These are phyloP conservation scores for Diaporthe destruens DNA, from an alignment of 2,329 filamentous ascomycete genomes.

Conservation along the genomic window DNA sequence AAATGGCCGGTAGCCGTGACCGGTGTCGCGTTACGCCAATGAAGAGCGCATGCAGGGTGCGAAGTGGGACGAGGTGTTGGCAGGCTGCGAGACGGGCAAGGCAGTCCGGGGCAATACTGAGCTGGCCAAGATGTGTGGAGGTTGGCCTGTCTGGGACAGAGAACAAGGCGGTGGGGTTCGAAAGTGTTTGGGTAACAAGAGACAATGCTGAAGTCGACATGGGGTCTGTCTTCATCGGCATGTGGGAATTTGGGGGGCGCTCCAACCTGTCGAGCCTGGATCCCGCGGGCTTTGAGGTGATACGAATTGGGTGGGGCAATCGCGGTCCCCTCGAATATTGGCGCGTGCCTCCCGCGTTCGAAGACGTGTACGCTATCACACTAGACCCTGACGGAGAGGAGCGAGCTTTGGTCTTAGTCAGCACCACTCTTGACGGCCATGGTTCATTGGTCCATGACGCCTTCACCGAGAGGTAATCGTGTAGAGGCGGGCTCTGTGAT, in stretches of 20 bases:
- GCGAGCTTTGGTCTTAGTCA: conserved; percentile 30
- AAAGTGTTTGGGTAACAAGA: conserved; percentile 14
- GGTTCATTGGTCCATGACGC: conserved; percentile 25
- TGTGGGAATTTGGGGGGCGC: conserved; percentile 23
- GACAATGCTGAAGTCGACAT: conserved; percentile 11
- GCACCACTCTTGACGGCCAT: conserved; percentile 15
- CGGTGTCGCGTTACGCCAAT: conserved; percentile 33
- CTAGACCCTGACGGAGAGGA: not conserved
- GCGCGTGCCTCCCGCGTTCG: conserved; percentile 38
- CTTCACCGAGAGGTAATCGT: not conserved
- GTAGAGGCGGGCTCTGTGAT: not conserved
- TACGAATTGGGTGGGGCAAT: conserved; percentile 35
- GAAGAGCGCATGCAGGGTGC: conserved; percentile 15
- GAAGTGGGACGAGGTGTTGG: conserved; percentile 29
- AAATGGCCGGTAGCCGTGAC: conserved; percentile 30
- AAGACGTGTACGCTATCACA: conserved; percentile 35
- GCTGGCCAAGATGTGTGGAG: conserved; percentile 41
- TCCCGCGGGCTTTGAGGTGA: conserved; percentile 22
- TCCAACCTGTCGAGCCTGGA: conserved; percentile 17
- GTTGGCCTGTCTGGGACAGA: conserved; percentile 20
- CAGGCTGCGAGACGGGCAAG: conserved; percentile 20
- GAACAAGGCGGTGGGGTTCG: conserved; percentile 6
- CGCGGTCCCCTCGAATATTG: conserved; percentile 35
- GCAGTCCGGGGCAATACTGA: conserved; percentile 13
- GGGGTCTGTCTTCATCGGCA: conserved; percentile 16